phyloP scores from a whole-genome alignment of 306 rosid genomes.

The Fragaria ananassa region DNA sequence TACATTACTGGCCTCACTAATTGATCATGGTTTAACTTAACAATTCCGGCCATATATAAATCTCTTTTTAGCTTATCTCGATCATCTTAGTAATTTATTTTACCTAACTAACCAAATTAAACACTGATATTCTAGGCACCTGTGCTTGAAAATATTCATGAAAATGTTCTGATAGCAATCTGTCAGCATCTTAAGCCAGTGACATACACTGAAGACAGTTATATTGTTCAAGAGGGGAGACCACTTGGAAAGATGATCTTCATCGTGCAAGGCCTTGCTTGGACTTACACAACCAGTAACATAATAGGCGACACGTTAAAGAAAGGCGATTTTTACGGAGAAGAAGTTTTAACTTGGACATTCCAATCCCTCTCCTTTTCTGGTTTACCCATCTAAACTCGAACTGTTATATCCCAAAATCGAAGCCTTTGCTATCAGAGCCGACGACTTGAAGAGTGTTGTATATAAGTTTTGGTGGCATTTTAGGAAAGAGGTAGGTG shows the following conservation, averaged over 20 bases:
- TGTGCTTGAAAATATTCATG: background rate
- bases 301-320: background rate
- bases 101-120: background rate
- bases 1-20: too few species aligned
- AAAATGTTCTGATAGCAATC: background rate
- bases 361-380: background rate
- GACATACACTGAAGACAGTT: too few species aligned
- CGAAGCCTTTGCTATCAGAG: background rate
- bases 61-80: too few species aligned
- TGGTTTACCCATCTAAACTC: background rate
- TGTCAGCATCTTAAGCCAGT: too few species aligned
- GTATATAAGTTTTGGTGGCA: background rate
- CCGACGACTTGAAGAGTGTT: background rate
- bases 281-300: background rate
- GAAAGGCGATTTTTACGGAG: background rate
- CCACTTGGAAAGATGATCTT: too few species aligned
- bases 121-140: background rate
- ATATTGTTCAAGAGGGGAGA: too few species aligned
- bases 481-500: background rate
- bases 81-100: background rate
- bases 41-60: background rate
- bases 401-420: background rate
- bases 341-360: background rate
- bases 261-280: background rate
- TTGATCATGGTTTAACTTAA: too few species aligned